A percentile compares a stretch with the other conserved stretches of the same genome.
These are phyloP conservation scores for Ramularia endophylla DNA, from an alignment of 2,329 filamentous ascomycete species.

Conservation along the genomic window DNA sequence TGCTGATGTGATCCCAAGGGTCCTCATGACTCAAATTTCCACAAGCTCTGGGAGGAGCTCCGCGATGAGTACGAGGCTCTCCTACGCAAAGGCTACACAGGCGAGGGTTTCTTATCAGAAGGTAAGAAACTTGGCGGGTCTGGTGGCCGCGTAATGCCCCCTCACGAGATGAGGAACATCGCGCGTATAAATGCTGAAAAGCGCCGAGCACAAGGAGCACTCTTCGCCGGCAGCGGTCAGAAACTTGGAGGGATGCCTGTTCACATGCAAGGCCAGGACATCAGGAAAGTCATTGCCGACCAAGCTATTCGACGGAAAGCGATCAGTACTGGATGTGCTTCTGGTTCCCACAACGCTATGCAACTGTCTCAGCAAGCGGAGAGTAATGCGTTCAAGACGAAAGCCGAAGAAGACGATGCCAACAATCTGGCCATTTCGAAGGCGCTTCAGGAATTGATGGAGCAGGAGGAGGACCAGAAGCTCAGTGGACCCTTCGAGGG, in stretches of 20 bases:
- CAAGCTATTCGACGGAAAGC: slow-evolving; percentile 60
- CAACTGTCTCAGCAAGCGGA: slow-evolving; percentile 63
- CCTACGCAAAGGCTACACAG: slow-evolving; percentile 75
- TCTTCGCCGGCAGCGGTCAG: slow-evolving; percentile 59
- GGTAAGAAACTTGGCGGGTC: slow-evolving; percentile 68
- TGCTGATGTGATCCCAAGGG: too few species aligned
- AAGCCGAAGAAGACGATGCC: slow-evolving; percentile 81
- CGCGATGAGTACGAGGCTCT: slow-evolving; percentile 78
- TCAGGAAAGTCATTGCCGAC: slow-evolving; percentile 65
- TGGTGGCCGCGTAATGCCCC: slow-evolving; percentile 50
- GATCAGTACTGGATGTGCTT: slow-evolving; percentile 68
- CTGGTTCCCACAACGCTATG: slow-evolving; percentile 59
- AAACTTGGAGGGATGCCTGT: slow-evolving; percentile 61
- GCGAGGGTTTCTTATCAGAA: slow-evolving; percentile 76
- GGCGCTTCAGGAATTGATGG: slow-evolving; percentile 78
- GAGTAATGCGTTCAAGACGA: slow-evolving; percentile 69
- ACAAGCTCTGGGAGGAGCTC: slow-evolving; percentile 82
- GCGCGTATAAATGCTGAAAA: slow-evolving; percentile 66
- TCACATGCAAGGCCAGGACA: slow-evolving; percentile 54
- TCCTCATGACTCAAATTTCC: slow-evolving; percentile 69
- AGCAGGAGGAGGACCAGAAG: slow-evolving; percentile 61
- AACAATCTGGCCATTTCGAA: slow-evolving; percentile 83
- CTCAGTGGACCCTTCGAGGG: slow-evolving; percentile 49
- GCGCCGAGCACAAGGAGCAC: slow-evolving; percentile 42
- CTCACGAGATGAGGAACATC: slow-evolving; percentile 66